phyloP scores from a whole-genome alignment of 345 rosid genomes.

The Nasturtium officinale region DNA sequence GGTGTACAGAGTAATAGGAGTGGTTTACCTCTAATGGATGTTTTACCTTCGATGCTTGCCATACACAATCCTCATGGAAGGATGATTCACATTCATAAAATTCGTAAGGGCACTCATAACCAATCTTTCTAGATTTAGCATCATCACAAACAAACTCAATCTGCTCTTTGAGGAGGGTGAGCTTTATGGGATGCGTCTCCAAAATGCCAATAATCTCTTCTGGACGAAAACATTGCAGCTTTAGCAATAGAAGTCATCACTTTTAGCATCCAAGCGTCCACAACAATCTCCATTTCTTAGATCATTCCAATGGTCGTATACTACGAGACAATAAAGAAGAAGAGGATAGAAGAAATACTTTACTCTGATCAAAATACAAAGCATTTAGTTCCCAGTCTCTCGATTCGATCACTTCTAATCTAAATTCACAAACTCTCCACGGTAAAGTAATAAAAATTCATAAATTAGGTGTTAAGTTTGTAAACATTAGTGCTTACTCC shows the following conservation, averaged over 20 bases:
- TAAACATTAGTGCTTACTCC: no score
- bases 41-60: not conserved
- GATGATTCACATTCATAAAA: not conserved
- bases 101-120: not conserved
- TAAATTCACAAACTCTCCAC: no score
- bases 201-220: not conserved
- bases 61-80: not conserved
- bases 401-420: no score
- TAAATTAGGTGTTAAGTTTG: no score
- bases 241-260: slow-evolving; percentile 1
- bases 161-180: not conserved
- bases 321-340: no score
- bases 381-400: no score
- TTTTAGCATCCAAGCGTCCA: not conserved
- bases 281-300: not conserved
- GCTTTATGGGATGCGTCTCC: not conserved
- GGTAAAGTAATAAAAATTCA: no score
- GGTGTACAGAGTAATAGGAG: not conserved
- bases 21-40: not conserved
- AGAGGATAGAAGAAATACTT: no score
- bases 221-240: not conserved
- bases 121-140: not conserved
- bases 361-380: no score
- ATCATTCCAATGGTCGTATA: not conserved
- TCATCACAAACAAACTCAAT: not conserved